Evolutionary conservation across 2,329 filamentous ascomycete species (phyloP), one percentile per base, ranked within the genome.

Genomic region (Aureobasidium sp.): DNA sequence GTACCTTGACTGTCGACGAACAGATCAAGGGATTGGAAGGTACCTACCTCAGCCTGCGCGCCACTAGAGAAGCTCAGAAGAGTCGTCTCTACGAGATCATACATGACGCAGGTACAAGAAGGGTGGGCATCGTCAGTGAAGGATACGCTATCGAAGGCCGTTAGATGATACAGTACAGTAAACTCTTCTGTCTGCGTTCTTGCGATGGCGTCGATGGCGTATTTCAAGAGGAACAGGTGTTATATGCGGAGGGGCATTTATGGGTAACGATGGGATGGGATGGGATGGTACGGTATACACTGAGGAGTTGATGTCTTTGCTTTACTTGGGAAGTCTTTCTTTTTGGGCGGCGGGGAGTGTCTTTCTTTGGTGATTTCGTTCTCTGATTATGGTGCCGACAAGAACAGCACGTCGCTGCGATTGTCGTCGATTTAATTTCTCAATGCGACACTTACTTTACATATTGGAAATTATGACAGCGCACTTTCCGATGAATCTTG

Each of bases 1-100:
- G 85, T 65, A 89, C 85, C 29, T 78, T 93, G 20, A 86, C 86
- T 1, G 81, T 97, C 20, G 89, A 93, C 64, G 89, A 92, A 69
- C 93, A 97, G 78, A 90, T 97, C 67, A 80, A 81, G 48, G 91
- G 93, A 5, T 75, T 97, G 22, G 87, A 90, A 68, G 87, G 88
- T 27, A 92, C 91, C 3, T 89, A 91, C 68, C 82, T 82, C 14
- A 89, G 95, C 71, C 80, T 97, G 11, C 87, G 88, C 65, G 84
- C 81, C 9, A 85, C 95, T 41, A 79, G 93, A 44, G 84, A 90
- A 66, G 82, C 83, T 67, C 93, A 97, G 77, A 94, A 93, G 79
- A 84, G 85, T 63, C 91, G 90, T 75, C 79, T 94, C 68, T 85
- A 94, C 82, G 87, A 93, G 76, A 84, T 89, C 75, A 76, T 95